Base-by-base conservation (phyloP, 371 early-diverging fungal species). In the Mortierella sp. region DNA sequence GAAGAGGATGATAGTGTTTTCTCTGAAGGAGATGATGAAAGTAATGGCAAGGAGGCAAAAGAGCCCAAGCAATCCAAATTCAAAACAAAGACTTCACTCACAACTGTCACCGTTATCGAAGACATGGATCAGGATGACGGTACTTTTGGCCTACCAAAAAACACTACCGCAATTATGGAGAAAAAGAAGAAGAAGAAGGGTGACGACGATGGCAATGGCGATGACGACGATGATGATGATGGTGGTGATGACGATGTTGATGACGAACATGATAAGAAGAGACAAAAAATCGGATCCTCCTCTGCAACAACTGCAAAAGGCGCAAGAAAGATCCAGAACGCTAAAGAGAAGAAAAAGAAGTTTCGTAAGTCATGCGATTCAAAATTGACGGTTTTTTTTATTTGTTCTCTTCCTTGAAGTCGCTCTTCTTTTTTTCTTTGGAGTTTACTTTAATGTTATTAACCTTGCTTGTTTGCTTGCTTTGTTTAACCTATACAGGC, bases 21-120 rank as follows among this genome's bases (percentile, higher is more conserved):
- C 40, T 74, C 77, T 13, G 86, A 88, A 36, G 22, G 28, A 28
- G 28, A 61, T 45, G 85, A 84, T 8, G 77, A 80, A 8, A 76
- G 67, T 3, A 68, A 81, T 19, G 83, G 86, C 0, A 72, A 83
- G 2, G 73, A 71, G 41, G 63, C 50, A 6, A 83, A 77, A 47
- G 65, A 87, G 8, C 84, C 83, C 5, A 83, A 83, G 61, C 62
- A 89, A 19, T 80, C 86, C 32, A 89, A 92, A 61, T 90, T 91
- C 78, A 87, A 87, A 58, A 87, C 88, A 8, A 78, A 85, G 33
- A 81, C 85, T 5, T 84, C 90, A 5, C 78, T 92, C 33, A 94
- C 94, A 3, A 94, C 94, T 1, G 93, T 94, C 5, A 93, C 92
- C 16, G 92, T 93, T 10, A 90, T 92, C 60, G 89, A 89, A 67